Base-by-base conservation (phyloP, 2,329 filamentous ascomycete species). In the Aspergillus sp. region DNA sequence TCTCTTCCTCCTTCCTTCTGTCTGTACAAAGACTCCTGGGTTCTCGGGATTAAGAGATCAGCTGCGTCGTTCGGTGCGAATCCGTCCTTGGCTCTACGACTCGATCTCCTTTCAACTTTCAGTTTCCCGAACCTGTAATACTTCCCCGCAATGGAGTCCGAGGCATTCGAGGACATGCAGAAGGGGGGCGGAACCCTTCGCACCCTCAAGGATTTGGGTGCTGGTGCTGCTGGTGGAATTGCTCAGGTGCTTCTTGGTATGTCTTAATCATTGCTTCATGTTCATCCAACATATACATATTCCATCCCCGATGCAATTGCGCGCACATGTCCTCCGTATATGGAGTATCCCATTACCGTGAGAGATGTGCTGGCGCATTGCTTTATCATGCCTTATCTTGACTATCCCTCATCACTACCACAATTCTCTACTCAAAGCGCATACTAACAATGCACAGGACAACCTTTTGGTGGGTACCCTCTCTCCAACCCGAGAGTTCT, bases 211-310 rank as follows among this genome's bases (percentile, higher is more conserved):
- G 95, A 99, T 79, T 82, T 99, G 61, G 90, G 94, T 73, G 87
- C 95, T 10, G 95, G 95, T 39, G 95, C 95, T 61, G 90, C 89
- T 7, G 95, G 95, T 65, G 95, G 95, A 69, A 84, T 98, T 69
- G 94, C 95, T 17, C 95, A 99, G 79, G 95, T 99, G 47, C 80
- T 99, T 64, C 85, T 98, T 67, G 94, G 93, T 97, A 80, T 79
- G 87, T 84, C 21, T 6, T 15, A 6, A 36, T 36, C 5, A 36
- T 36, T 2, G 5, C 32, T 36, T 13, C 3, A 13, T 43, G 1
- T 39, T 68, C 53, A 58, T 59, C 60, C 9, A 45, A n/a, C 39
- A 9, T 47, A 28, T 56, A 15, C 25, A n/a, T 47, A 28, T 56
- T 8, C 25, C 25, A 5, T 43, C 15, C 23, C 3, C 32, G 10